A percentile compares a stretch with the other conserved stretches of the same genome.
Conservation (phyloP, 176 grass and related monocot species). For the Oryza glumipatula region DNA sequence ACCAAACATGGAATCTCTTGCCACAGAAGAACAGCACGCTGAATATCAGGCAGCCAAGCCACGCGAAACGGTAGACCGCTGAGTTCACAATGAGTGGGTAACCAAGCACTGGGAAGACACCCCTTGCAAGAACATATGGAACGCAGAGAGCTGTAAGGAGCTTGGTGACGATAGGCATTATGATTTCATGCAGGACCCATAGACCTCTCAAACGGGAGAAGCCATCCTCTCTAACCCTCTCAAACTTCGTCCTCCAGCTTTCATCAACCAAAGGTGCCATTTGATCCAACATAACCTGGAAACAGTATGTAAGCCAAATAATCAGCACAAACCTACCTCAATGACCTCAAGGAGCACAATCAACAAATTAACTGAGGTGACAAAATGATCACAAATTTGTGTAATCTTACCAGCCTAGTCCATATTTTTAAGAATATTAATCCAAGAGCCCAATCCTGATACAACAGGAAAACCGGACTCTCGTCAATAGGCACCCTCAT, state of each 20-base stretch:
- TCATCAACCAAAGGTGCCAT: slow-evolving; percentile 96
- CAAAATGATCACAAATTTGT: background rate
- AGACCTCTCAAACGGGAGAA: slow-evolving; percentile 89
- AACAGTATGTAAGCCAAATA: slow-evolving; percentile 1
- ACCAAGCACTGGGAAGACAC: slow-evolving; percentile 80
- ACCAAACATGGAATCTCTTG: slow-evolving; percentile 92
- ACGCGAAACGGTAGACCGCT: slow-evolving; percentile 87
- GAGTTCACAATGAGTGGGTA: slow-evolving; percentile 94
- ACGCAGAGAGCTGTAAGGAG: slow-evolving; percentile 88
- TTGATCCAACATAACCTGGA: slow-evolving; percentile 94
- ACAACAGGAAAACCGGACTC: slow-evolving; percentile 92
- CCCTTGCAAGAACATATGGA: slow-evolving; percentile 92
- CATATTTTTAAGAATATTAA: slow-evolving; percentile 98
- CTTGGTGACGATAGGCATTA: slow-evolving; percentile 81
- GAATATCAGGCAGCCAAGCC: slow-evolving; percentile 90
- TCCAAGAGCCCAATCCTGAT: slow-evolving; percentile 98
- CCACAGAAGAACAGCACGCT: slow-evolving; percentile 69
- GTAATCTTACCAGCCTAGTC: slow-evolving; percentile 78
- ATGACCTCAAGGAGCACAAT: background rate
- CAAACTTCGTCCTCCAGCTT: slow-evolving; percentile 90
- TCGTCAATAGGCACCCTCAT: slow-evolving; percentile 98
- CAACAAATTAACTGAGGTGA: background rate
- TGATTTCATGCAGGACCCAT: slow-evolving; percentile 90
- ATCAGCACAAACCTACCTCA: slow-evolving; percentile 2
- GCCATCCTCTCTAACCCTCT: slow-evolving; percentile 90